These are phyloP conservation scores for Penicillium robsamsonii DNA, from an alignment of 495 filamentous ascomycete genomes.

Conservation along the genomic window DNA sequence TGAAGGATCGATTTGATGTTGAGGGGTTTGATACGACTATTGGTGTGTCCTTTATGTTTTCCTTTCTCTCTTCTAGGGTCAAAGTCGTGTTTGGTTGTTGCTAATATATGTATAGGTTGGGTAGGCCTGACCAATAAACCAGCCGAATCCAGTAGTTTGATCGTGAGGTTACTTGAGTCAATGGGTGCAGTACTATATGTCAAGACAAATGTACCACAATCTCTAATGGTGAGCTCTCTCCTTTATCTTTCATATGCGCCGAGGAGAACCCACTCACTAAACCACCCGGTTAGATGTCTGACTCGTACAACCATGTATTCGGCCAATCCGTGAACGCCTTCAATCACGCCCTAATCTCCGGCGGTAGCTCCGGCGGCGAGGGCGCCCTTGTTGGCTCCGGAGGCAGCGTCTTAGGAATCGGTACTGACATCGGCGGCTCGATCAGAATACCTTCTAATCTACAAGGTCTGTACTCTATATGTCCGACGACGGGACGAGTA, in stretches of 20 bases:
- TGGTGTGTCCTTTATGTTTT: conserved; percentile 21
- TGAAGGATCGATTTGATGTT: conserved; percentile 64
- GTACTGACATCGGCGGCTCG: conserved; percentile 65
- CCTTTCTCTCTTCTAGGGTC: not conserved
- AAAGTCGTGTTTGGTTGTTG: not conserved
- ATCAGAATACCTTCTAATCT: conserved; percentile 62
- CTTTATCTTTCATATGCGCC: not conserved
- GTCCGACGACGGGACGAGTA: conserved; percentile 56
- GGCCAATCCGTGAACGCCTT: conserved; percentile 55
- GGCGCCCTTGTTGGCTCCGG: conserved; percentile 55
- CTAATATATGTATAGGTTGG: conserved; percentile 23
- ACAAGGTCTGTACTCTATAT: conserved; percentile 61
- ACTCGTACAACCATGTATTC: conserved; percentile 36
- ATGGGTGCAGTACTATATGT: conserved; percentile 53
- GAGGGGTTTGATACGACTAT: conserved; percentile 47
- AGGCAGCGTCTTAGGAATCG: conserved; percentile 60
- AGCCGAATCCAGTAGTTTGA: conserved; percentile 21
- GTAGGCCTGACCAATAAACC: conserved; percentile 31
- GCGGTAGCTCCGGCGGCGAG: conserved; percentile 65
- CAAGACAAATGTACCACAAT: conserved; percentile 60
- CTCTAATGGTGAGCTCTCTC: conserved; percentile 39
- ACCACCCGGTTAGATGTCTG: conserved; percentile 46
- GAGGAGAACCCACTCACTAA: not conserved
- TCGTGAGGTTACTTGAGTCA: conserved; percentile 24
- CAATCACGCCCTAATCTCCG: conserved; percentile 53